Evolutionary conservation across 2,329 filamentous ascomycete genomes (phyloP).

Genomic region (Colletotrichum liriopes): DNA sequence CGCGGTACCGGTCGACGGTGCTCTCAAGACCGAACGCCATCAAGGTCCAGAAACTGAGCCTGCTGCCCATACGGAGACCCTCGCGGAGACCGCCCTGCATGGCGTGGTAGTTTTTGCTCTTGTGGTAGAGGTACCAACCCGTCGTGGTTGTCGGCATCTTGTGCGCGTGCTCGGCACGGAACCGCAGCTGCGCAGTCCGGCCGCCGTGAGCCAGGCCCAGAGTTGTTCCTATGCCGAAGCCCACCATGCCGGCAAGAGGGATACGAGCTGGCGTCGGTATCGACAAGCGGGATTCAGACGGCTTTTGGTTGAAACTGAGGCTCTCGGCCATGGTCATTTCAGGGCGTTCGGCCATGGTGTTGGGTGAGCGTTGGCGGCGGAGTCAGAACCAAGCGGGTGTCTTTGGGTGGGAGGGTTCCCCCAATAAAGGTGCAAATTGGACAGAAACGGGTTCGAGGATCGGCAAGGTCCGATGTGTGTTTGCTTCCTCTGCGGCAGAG

Average conservation of each 20-base stretch:
- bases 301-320: constrained; percentile 51
- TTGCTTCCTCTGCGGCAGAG: too few species aligned
- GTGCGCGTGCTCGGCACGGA: constrained; percentile 96
- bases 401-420: neutral
- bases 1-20: constrained; percentile 82
- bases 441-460: neutral
- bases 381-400: neutral
- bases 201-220: constrained; percentile 82
- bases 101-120: constrained; percentile 94
- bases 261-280: constrained; percentile 78
- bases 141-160: constrained; percentile 85
- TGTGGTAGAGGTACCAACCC: constrained; percentile 99
- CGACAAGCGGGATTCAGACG: constrained; percentile 66
- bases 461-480: neutral
- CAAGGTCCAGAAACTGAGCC: constrained; percentile 80
- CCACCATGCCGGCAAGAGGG: constrained; percentile 73
- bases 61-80: constrained; percentile 81
- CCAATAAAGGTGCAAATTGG: neutral
- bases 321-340: constrained; percentile 31
- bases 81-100: constrained; percentile 84
- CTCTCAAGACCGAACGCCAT: constrained; percentile 88
- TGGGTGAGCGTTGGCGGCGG: neutral
- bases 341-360: constrained; percentile 28
- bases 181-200: constrained; percentile 82
- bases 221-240: constrained; percentile 78